These are phyloP conservation scores for Solanum chilense DNA, from an alignment of 257 asterid species.

Conservation along the genomic window DNA sequence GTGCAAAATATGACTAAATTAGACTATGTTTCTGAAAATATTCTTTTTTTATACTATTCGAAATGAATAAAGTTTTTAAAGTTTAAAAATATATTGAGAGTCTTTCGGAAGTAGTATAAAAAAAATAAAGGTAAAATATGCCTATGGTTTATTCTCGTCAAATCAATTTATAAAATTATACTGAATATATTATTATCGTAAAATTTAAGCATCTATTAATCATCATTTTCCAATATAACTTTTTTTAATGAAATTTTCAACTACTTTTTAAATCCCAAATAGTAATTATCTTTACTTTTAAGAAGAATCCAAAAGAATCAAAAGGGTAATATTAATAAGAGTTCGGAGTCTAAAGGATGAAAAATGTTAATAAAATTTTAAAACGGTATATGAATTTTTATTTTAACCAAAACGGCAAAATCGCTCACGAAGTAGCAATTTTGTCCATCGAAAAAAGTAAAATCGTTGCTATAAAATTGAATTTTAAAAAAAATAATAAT, in stretches of 20 bases:
- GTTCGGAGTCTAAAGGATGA: no score
- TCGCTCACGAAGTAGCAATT: no score
- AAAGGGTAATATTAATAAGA: no score
- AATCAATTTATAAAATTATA: background rate
- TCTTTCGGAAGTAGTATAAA: background rate
- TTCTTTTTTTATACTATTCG: background rate
- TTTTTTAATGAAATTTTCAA: background rate
- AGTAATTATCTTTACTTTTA: background rate
- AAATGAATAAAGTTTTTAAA: background rate
- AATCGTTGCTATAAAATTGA: no score
- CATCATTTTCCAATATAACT: background rate
- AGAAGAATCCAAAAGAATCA: no score
- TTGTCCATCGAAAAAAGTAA: accelerated
- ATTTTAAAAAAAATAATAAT: no score
- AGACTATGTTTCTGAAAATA: background rate
- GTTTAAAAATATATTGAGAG: background rate
- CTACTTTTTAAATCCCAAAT: background rate
- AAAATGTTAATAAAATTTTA: no score
- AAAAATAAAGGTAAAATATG: background rate
- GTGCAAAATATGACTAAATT: background rate
- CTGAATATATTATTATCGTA: background rate
- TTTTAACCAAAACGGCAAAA: no score
- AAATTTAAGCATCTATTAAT: background rate
- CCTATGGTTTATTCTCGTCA: accelerated
- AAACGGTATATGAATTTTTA: no score